These are phyloP conservation scores for Ustulina deusta DNA, from an alignment of 2,329 filamentous ascomycete genomes.

Conservation along the genomic window DNA sequence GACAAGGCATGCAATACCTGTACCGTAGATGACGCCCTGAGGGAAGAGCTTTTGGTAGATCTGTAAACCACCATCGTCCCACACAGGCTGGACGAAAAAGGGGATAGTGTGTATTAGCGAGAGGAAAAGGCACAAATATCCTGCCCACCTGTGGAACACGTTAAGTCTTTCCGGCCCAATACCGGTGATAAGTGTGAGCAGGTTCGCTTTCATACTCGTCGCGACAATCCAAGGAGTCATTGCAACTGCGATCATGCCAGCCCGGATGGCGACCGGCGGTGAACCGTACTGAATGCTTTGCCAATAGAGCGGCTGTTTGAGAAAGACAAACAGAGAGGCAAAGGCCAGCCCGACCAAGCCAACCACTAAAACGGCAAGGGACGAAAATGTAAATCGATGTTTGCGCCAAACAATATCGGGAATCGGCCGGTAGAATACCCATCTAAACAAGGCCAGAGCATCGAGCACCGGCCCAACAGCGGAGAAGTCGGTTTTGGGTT, in stretches of 20 bases:
- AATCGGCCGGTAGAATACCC: constrained; percentile 88
- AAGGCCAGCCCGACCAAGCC: constrained; percentile 77
- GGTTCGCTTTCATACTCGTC: constrained; percentile 89
- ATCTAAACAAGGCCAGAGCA: constrained; percentile 83
- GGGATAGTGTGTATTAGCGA: constrained; percentile 87
- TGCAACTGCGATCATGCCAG: constrained; percentile 92
- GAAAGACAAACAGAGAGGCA: constrained; percentile 82
- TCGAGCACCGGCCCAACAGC: constrained; percentile 82
- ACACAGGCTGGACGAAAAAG: constrained; percentile 89
- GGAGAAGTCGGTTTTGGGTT: constrained; percentile 78
- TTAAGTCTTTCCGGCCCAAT: constrained; percentile 94
- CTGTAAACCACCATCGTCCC: constrained; percentile 79
- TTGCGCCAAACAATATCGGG: constrained; percentile 77
- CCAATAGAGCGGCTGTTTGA: constrained; percentile 91
- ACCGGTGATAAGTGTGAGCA: constrained; percentile 85
- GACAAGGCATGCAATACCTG: constrained; percentile 83
- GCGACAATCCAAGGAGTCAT: constrained; percentile 94
- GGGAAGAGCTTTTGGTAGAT: constrained; percentile 79
- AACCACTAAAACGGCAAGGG: constrained; percentile 76
- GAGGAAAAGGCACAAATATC: constrained; percentile 85
- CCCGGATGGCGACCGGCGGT: constrained; percentile 85
- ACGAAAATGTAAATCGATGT: constrained; percentile 82
- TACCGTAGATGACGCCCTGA: constrained; percentile 80
- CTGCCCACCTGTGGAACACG: constrained; percentile 92
- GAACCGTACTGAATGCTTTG: constrained; percentile 87